Base-by-base conservation (phyloP, 495 filamentous ascomycete species). In the Aspergillus panamensis region DNA sequence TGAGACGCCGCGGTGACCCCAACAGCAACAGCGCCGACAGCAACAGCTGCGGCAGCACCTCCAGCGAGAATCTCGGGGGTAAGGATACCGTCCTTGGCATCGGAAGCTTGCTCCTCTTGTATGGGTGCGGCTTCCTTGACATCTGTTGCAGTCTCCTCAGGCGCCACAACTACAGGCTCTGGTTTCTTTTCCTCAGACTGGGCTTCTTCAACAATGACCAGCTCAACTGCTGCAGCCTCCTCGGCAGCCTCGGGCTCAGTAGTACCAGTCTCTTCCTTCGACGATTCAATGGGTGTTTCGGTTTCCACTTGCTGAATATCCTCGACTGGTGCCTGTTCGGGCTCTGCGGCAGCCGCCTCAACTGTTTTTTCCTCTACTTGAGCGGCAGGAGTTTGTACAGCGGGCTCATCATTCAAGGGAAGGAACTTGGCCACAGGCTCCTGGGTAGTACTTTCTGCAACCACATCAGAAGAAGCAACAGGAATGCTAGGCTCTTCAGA, bases 51-150 rank as follows among this genome's bases (percentile, higher is more conserved):
- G 35, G 64, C 69, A 43, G 65, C 67, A 37, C 65, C 63, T 32
- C 64, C 69, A n/a, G 48, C 68, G 31, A 73, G 33, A 20, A 66
- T 29, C 40, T 68, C 66, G 13, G 71, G 48, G 6, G 62, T 66
- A 10, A 70, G 17, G 21, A 50, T 13, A 37, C 40, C 61, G 16
- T 72, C 64, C 44, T 72, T 60, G 9, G 30, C 25, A 39, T 61
- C n/a, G 3, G 49, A 53, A 20, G 48, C 48, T 35, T 56, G 29
- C 14, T 57, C 42, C 10, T 57, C 42, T 45, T 20, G 42, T 10
- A 21, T 10, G n/a, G 42, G 42, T 13, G 7, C 3, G 17, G n/a
- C 16, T 20, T 45, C 59, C 48, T 56, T 53, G 6, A 51, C 59
- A 19, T 57, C 59, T 42, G 64, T 48, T 30, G 56, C 57, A 31